These are phyloP conservation scores for Penicillium arizonense DNA, from an alignment of 495 filamentous ascomycete species.

Conservation along the genomic window DNA sequence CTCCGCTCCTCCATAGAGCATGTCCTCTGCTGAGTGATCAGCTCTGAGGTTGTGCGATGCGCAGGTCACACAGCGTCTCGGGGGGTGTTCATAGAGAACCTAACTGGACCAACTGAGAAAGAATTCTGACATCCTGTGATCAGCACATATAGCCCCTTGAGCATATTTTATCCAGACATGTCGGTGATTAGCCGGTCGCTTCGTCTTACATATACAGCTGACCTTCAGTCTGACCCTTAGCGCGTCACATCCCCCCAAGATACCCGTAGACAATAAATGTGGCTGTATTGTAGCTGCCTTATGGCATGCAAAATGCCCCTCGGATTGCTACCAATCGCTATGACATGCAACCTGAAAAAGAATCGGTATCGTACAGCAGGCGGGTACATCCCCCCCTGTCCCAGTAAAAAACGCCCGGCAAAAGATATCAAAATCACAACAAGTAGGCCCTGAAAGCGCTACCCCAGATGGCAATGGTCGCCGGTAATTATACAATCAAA, in stretches of 20 bases:
- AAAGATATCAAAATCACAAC: slow-evolving; percentile 3
- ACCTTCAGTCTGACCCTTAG: too few relatives aligned
- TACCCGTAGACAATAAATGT: too few relatives aligned
- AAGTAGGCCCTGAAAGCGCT: slow-evolving; percentile 7
- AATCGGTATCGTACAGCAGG: slow-evolving; percentile 21
- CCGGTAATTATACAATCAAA: slow-evolving; percentile 8
- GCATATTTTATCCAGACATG: too few relatives aligned
- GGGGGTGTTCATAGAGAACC: not conserved
- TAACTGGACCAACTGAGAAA: too few relatives aligned
- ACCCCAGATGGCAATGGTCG: not conserved
- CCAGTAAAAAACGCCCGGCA: slow-evolving; percentile 14
- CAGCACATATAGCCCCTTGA: not conserved
- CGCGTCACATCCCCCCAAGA: too few relatives aligned
- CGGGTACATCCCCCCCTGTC: not conserved
- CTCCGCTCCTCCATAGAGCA: not conserved
- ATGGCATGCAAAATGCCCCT: not conserved
- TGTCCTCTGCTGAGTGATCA: too few relatives aligned
- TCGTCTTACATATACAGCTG: too few relatives aligned
- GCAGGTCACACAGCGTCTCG: not conserved
- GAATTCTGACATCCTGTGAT: not conserved
- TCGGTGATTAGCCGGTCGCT: too few relatives aligned
- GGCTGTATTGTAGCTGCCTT: not conserved
- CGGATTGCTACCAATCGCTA: slow-evolving; percentile 9
- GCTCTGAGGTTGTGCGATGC: too few relatives aligned
- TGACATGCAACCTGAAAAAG: slow-evolving; percentile 11